phyloP scores from a whole-genome alignment of 495 filamentous ascomycete species.

The Diplogelasinospora grovesii region DNA sequence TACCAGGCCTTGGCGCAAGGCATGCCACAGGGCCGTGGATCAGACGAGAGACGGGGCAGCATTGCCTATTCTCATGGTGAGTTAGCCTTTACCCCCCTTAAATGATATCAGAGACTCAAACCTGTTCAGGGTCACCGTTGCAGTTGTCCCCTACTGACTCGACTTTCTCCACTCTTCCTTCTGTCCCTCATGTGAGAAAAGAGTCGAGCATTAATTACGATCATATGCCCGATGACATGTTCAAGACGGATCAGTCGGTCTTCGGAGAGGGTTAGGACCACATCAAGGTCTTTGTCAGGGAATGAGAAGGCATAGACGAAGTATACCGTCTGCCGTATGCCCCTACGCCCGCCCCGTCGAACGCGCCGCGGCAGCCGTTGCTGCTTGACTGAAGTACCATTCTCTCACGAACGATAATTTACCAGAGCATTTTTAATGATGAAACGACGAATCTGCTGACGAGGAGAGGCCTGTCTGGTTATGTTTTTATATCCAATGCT shows the following conservation, averaged over 20 bases:
- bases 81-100: neutral
- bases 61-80: conserved; percentile 24
- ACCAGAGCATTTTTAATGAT: too few relatives aligned
- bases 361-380: too few relatives aligned
- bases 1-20: conserved; percentile 14
- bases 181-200: conserved; percentile 14
- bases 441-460: too few relatives aligned
- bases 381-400: too few relatives aligned
- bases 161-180: conserved; percentile 9
- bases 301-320: too few relatives aligned
- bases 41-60: conserved; percentile 16
- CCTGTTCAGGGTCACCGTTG: conserved; percentile 7
- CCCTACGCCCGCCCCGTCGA: too few relatives aligned
- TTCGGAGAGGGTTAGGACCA: conserved; percentile 13
- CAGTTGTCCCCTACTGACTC: conserved; percentile 16
- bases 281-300: too few relatives aligned
- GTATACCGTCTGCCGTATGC: too few relatives aligned
- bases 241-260: conserved; percentile 12
- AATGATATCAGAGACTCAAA: conserved; percentile 2
- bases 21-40: conserved; percentile 6
- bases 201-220: conserved; percentile 23
- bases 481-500: too few relatives aligned
- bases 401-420: too few relatives aligned
- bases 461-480: too few relatives aligned
- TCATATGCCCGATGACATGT: conserved; percentile 26